These are phyloP conservation scores for Colletotrichum viniferum DNA, from an alignment of 2,329 filamentous ascomycete species.

Conservation along the genomic window DNA sequence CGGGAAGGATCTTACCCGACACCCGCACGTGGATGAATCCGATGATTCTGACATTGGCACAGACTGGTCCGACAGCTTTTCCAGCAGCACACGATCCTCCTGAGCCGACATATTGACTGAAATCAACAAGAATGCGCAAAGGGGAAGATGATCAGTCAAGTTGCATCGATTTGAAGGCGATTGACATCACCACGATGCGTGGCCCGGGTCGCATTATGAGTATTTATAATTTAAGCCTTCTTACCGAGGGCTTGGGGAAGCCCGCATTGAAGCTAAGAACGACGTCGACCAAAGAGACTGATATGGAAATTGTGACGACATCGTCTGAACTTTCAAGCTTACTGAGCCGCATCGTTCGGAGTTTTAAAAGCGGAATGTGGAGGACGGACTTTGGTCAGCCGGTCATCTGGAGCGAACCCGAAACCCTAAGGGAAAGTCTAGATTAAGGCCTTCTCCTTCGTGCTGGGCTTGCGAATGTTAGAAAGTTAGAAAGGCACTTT, in stretches of 20 bases:
- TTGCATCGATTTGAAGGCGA: neutral
- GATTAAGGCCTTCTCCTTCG: neutral
- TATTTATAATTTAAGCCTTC: neutral
- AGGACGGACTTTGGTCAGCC: neutral
- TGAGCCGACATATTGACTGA: neutral
- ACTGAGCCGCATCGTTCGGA: neutral
- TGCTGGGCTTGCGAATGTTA: neutral
- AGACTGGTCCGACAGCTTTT: neutral
- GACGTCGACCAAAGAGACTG: neutral
- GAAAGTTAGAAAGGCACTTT: neutral
- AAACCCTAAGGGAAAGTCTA: neutral
- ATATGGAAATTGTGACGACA: neutral
- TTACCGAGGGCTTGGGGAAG: neutral
- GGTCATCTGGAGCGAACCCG: neutral
- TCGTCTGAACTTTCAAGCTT: neutral
- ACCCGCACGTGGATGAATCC: neutral
- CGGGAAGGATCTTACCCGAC: neutral
- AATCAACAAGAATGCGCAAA: neutral
- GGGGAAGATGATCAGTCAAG: neutral
- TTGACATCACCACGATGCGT: accelerated
- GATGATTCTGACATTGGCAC: neutral
- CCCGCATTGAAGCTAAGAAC: neutral
- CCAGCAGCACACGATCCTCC: neutral
- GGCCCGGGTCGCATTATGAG: neutral
- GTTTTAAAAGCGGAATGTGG: neutral